A percentile compares a stretch with the other conserved stretches of the same genome.
These are phyloP conservation scores for Microsporum ferrugineum DNA, from an alignment of 2,329 filamentous ascomycete species.

Conservation along the genomic window DNA sequence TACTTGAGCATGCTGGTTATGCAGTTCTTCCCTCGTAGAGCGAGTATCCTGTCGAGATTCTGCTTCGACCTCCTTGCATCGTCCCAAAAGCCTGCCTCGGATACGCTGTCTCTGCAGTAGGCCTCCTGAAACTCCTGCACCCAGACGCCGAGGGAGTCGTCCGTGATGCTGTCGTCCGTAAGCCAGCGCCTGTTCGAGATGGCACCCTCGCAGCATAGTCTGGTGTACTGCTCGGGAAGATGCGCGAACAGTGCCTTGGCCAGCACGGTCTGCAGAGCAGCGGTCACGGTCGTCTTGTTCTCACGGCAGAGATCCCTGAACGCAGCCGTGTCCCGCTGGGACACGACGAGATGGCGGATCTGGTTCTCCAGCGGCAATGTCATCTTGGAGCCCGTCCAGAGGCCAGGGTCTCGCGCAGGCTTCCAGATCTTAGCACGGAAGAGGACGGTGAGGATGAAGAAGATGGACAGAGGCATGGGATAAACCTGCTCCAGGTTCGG, in stretches of 20 bases:
- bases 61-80: constrained; percentile 23
- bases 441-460: constrained; percentile 25
- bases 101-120: not conserved
- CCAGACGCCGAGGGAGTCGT: constrained; percentile 30
- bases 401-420: constrained; percentile 7
- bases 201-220: constrained; percentile 24
- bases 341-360: not conserved
- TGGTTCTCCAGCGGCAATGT: not conserved
- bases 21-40: constrained; percentile 24
- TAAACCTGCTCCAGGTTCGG: constrained; percentile 34
- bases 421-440: constrained; percentile 14
- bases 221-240: constrained; percentile 21
- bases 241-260: constrained; percentile 29
- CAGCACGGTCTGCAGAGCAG: constrained; percentile 29
- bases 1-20: constrained; percentile 30
- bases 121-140: constrained; percentile 25
- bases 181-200: constrained; percentile 32
- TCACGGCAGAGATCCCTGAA: constrained; percentile 14
- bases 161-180: constrained; percentile 21
- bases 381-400: not conserved
- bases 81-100: constrained; percentile 23
- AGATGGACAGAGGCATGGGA: constrained; percentile 28
- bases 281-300: constrained; percentile 33
- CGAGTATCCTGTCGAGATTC: constrained; percentile 22
- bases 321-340: not conserved